phyloP scores from a whole-genome alignment of 2,329 filamentous ascomycete genomes.

The Niveomyces coronatus region DNA sequence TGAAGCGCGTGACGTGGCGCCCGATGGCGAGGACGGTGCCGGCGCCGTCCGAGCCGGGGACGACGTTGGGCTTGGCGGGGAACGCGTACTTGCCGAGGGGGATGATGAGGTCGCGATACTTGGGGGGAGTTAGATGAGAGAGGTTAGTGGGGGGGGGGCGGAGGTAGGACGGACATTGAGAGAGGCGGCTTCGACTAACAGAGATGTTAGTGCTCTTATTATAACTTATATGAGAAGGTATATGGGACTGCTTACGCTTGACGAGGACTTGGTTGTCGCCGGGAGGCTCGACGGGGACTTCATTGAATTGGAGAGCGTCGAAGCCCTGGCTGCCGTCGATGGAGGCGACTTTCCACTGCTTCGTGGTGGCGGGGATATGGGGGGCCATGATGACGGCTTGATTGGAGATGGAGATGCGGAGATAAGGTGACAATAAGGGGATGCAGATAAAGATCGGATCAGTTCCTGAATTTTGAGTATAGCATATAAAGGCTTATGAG shows the following conservation, averaged over 20 bases:
- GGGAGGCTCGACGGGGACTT: constrained; percentile 46
- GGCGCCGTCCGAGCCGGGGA: constrained; percentile 43
- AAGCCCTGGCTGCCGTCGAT: constrained; percentile 34
- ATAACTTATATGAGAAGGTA: constrained; percentile 7
- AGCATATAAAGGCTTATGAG: no score
- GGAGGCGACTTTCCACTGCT: constrained; percentile 46
- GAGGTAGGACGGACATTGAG: constrained; percentile 30
- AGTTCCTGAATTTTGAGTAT: no score
- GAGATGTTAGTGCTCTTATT: background rate
- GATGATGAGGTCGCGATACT: constrained; percentile 43
- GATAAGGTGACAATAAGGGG: background rate
- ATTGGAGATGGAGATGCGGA: background rate
- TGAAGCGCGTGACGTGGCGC: constrained; percentile 35
- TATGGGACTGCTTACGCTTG: constrained; percentile 29
- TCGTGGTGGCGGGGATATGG: constrained; percentile 28
- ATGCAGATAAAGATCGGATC: no score
- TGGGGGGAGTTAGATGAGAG: background rate
- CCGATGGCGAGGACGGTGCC: constrained; percentile 44
- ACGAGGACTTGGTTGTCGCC: constrained; percentile 65
- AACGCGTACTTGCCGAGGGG: constrained; percentile 38
- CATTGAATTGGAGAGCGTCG: constrained; percentile 46
- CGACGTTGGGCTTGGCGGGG: constrained; percentile 29
- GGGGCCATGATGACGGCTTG: constrained; percentile 3
- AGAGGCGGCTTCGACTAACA: constrained; percentile 35
- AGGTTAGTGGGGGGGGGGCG: background rate